Evolutionary conservation across 2,329 filamentous ascomycete species (phyloP).

Genomic region (Aspergillus udagawae): DNA sequence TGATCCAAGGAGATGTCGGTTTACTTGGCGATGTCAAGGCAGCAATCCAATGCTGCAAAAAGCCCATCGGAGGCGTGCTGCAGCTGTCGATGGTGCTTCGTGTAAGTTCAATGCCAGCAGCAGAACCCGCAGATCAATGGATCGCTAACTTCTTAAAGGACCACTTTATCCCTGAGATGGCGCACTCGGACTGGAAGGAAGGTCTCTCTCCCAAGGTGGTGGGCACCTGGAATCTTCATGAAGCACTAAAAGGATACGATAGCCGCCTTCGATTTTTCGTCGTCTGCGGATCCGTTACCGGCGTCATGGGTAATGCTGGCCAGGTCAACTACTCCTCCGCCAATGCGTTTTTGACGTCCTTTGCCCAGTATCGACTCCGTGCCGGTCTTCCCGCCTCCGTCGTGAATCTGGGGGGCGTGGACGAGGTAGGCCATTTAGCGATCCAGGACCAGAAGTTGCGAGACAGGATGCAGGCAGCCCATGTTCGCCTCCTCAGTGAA

Average conservation of each 20-base stretch:
- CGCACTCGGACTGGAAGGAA: conserved; percentile 1
- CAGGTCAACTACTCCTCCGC: conserved; percentile 37
- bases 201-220: conserved; percentile 11
- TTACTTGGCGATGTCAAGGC: background rate
- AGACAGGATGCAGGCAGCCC: too few species aligned
- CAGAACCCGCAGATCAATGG: too few species aligned
- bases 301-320: conserved; percentile 28
- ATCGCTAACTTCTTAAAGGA: too few species aligned
- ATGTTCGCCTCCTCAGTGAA: too few species aligned
- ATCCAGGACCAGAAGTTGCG: too few species aligned
- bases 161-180: too few species aligned
- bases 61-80: conserved; percentile 15
- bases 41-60: background rate
- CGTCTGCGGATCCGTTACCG: conserved; percentile 29
- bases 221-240: conserved; percentile 22
- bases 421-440: conserved; percentile 13
- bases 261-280: conserved; percentile 13
- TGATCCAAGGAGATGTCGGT: conserved; percentile 12
- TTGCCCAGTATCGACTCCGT: conserved; percentile 16
- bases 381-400: conserved; percentile 14
- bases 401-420: conserved; percentile 20
- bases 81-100: conserved; percentile 21
- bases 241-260: background rate
- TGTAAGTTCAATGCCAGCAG: background rate
- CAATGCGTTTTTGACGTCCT: conserved; percentile 24